Evolutionary conservation across 2,329 filamentous ascomycete genomes (phyloP), one percentile per base, ranked within the genome.

Genomic region (Ascochyta viciae-villosae): DNA sequence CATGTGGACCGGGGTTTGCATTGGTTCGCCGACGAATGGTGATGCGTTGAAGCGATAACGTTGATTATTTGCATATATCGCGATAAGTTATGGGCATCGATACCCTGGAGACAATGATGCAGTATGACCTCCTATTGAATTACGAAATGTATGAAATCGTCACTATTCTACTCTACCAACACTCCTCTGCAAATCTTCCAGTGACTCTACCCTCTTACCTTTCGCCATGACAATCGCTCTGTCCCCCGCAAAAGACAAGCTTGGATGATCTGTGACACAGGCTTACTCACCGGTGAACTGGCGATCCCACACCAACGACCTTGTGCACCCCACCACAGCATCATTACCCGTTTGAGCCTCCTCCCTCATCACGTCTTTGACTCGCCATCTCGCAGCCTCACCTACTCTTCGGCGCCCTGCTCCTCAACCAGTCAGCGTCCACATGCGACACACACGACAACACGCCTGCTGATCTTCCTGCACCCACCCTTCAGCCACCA

Each of bases 91-190:
- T 52, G 44, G 44, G 44, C 49, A 48, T 52, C 44, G 44, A 53
- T 57, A 53, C 49, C 54, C 54, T 45, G 34, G 29, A 35, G 10
- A 52, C 12, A 26, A 52, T 29, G 48, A 52, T 35, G 54, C 44
- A 57, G 48, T 15, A 48, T 34, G 53, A 48, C 29, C 53, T 51
- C 47, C 53, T 26, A 50, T 50, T 45, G 47, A 51, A 42, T 56
- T 39, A 51, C 42, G 53, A 56, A 56, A 43, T 56, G 37, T 35
- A 56, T 48, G 53, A 56, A 56, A 51, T 42, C 47, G 47, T 48
- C n/a, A 51, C 42, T 56, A 48, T 51, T 56, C 42, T 33, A 51
- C 38, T 51, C 37, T 44, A 47, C 31, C 16, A 23, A 23, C 16
- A 27, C 12, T 34, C 22, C 10, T 23, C 35, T 40, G 12, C 37